Evolutionary conservation across 1,284 basidiomycete genomes (phyloP), one percentile per base, ranked within the genome.

Genomic region (Uromyces viciae-fabae): DNA sequence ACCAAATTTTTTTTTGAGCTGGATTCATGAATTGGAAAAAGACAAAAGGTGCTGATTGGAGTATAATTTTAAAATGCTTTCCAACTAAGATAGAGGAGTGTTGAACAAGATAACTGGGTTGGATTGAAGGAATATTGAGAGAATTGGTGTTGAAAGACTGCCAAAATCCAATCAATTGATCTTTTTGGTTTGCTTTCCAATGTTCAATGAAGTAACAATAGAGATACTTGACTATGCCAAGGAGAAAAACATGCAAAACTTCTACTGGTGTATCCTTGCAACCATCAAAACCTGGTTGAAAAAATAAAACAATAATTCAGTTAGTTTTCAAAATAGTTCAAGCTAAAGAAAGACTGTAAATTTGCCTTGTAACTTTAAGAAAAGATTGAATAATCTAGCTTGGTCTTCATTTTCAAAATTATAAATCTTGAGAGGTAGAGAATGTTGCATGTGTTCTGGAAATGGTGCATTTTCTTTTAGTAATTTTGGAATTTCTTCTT

Each of bases 151-250:
- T 40, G 66, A 40, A 68, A 46, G 38, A 40, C 19, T 40, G 9
- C 0, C 28, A 38, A 19, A n/a, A 22, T 15, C 66, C 71, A 17
- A 54, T 17, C 5, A 73, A 2, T 54, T 38, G 8, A 25, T 28
- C 15, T 28, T 58, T 54, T 22, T 73, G 33, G 36, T 33, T 73
- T 22, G 52, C 25, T 54, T 19, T 19, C 2, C 19, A 1, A 54
- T 54, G 19, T 19, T 54, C 19, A 54, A 54, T n/a, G 7, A 58
- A 2, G 54, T 73, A 33, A 0, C 43, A 4, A 9, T 38, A 38
- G n/a, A 73, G 46, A 73, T 73, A 73, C 33, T 73, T 73, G 9
- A 46, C 69, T 9, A 72, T 33, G 33, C 52, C 52, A 54, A 54
- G 52, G 19, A 1, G 25, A 54, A 2, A 19, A 1, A 54, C 25